These are phyloP conservation scores for Hypholoma sublateritium DNA, from an alignment of 768 basidiomycete genomes.

Conservation along the genomic window DNA sequence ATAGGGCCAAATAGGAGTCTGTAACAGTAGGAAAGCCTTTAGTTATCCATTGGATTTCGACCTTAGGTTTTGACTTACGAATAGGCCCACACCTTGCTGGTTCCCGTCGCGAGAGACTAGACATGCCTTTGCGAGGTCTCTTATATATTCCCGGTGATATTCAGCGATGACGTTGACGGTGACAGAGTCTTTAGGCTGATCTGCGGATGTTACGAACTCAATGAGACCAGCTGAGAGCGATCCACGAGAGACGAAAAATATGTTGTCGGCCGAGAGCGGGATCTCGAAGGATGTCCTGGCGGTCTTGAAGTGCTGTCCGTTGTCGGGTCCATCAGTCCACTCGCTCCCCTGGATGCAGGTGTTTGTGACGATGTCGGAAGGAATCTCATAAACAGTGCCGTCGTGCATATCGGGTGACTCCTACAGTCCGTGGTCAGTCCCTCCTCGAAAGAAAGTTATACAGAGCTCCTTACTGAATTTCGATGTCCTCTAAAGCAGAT, in stretches of 20 bases:
- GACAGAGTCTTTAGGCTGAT: constrained; percentile 3
- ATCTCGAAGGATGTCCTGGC: constrained; percentile 22
- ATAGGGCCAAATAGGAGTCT: constrained; percentile 10
- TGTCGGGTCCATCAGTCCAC: not conserved
- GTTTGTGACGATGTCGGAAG: not conserved
- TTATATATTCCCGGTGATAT: constrained; percentile 5
- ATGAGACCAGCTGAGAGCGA: constrained; percentile 22
- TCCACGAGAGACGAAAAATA: constrained; percentile 33
- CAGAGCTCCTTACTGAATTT: not conserved
- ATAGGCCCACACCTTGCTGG: constrained; percentile 35
- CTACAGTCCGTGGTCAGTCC: not conserved
- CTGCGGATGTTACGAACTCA: constrained; percentile 9
- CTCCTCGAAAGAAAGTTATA: no score
- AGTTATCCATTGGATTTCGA: not conserved
- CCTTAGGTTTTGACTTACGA: constrained; percentile 24
- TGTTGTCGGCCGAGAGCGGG: constrained; percentile 23
- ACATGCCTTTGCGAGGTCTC: constrained; percentile 28
- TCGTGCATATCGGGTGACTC: not conserved
- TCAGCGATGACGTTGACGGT: constrained; percentile 17
- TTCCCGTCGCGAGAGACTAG: constrained; percentile 18
- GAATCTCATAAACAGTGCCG: constrained; percentile 1
- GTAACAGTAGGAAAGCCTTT: not conserved
- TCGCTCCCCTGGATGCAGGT: constrained; percentile 1
- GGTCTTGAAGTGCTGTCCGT: not conserved
- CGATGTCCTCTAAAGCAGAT: not conserved